These are phyloP conservation scores for Oidiodendron maius DNA, from an alignment of 495 filamentous ascomycete species.

Conservation along the genomic window DNA sequence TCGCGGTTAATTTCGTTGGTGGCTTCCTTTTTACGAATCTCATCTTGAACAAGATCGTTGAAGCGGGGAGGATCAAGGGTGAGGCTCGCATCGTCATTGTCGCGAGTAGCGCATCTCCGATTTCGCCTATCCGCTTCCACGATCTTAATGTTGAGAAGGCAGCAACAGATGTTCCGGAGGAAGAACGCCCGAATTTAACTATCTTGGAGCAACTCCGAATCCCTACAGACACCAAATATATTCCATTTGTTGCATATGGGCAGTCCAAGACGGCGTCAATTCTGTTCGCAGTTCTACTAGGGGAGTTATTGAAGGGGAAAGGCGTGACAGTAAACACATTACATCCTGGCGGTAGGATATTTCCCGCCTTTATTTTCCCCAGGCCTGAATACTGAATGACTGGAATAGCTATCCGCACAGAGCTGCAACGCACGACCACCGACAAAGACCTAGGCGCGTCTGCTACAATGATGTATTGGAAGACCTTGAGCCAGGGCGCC, in stretches of 20 bases:
- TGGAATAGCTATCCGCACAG: no score
- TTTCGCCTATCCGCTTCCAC: not conserved
- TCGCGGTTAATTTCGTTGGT: constrained; percentile 52
- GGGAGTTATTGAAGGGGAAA: constrained; percentile 30
- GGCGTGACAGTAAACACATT: no score
- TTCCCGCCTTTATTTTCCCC: no score
- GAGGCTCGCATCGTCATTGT: constrained; percentile 43
- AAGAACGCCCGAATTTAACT: not conserved
- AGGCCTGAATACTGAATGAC: no score
- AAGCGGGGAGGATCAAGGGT: no score
- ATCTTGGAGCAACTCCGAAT: not conserved
- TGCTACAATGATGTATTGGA: not conserved
- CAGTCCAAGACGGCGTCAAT: constrained; percentile 50
- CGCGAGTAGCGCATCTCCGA: constrained; percentile 27
- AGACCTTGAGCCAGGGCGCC: constrained; percentile 35
- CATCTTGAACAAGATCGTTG: constrained; percentile 32
- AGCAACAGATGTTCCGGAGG: not conserved
- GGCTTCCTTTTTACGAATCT: constrained; percentile 55
- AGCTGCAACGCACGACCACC: no score
- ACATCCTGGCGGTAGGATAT: no score
- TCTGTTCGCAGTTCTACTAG: constrained; percentile 38
- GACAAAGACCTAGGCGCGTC: no score
- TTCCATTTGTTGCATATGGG: constrained; percentile 38
- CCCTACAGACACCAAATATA: constrained; percentile 28
- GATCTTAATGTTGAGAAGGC: not conserved